A percentile compares a stretch with the other conserved stretches of the same genome.
These are phyloP conservation scores for Neocucurbitaria cava DNA, from an alignment of 2,329 filamentous ascomycete genomes.

Conservation along the genomic window DNA sequence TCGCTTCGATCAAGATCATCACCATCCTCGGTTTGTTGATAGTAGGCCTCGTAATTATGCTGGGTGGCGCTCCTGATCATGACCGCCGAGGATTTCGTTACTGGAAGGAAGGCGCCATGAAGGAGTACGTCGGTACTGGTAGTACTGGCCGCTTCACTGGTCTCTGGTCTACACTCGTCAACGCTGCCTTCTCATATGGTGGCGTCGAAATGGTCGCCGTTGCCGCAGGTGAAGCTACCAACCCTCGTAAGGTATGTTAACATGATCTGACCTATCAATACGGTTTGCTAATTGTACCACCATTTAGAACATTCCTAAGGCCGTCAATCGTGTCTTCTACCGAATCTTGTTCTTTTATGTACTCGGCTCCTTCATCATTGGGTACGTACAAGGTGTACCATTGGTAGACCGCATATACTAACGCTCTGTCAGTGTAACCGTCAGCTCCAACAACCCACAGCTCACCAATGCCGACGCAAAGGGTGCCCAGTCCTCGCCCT, in stretches of 20 bases:
- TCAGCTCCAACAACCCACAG: conserved; percentile 61
- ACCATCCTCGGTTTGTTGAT: conserved; percentile 44
- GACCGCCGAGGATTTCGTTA: conserved; percentile 66
- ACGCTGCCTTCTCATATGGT: conserved; percentile 55
- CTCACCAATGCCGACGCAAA: conserved; percentile 55
- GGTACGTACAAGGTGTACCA: conserved; percentile 29
- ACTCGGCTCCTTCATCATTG: conserved; percentile 60
- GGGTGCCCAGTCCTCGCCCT: conserved; percentile 46
- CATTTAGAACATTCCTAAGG: conserved; percentile 57
- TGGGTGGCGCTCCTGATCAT: conserved; percentile 45
- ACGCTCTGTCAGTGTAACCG: conserved; percentile 51
- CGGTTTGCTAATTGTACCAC: background rate
- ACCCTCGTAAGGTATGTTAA: conserved; percentile 39
- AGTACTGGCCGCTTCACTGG: conserved; percentile 68
- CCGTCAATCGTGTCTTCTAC: conserved; percentile 62
- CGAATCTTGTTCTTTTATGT: conserved; percentile 65
- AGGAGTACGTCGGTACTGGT: conserved; percentile 59
- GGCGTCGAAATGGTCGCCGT: conserved; percentile 49
- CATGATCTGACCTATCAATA: no score
- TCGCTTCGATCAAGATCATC: conserved; percentile 59
- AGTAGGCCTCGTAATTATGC: conserved; percentile 41
- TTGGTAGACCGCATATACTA: background rate
- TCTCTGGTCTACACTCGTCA: conserved; percentile 62
- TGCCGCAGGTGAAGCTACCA: conserved; percentile 45
- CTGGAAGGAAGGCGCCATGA: conserved; percentile 69